Percentiles rank a stretch among this genome's conserved stretches.
These are phyloP conservation scores for Apiospora saccharicola DNA, from an alignment of 2,329 filamentous ascomycete species.

Conservation along the genomic window DNA sequence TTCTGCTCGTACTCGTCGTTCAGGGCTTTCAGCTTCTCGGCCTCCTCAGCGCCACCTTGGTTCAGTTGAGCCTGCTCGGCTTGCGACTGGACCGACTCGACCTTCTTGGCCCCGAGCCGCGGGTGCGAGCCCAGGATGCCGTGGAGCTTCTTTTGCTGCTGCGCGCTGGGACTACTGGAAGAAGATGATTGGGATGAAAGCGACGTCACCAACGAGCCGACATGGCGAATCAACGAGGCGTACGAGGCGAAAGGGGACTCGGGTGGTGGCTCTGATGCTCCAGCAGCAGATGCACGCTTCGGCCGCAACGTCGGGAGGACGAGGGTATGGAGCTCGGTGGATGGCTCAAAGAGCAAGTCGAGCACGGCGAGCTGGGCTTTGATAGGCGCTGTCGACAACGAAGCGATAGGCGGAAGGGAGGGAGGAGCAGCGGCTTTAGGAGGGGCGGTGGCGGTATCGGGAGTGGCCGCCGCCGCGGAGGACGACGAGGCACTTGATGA, in stretches of 20 bases:
- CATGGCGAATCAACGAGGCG: conserved; percentile 69
- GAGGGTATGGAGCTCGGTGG: conserved; percentile 74
- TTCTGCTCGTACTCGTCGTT: conserved; percentile 81
- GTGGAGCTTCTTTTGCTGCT: conserved; percentile 65
- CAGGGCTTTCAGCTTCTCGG: conserved; percentile 63
- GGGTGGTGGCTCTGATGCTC: neutral
- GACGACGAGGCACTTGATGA: conserved; percentile 18
- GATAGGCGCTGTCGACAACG: conserved; percentile 63
- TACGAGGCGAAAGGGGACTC: conserved; percentile 69
- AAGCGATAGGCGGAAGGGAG: conserved; percentile 64
- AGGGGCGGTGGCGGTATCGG: conserved; percentile 15
- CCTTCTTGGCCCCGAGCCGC: conserved; percentile 80
- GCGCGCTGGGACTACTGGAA: conserved; percentile 41
- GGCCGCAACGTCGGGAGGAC: conserved; percentile 70
- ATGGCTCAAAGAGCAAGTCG: conserved; percentile 87
- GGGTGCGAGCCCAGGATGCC: conserved; percentile 83
- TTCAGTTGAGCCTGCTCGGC: conserved; percentile 83
- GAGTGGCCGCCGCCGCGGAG: conserved; percentile 13
- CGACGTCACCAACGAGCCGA: conserved; percentile 68
- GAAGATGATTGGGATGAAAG: conserved; percentile 58
- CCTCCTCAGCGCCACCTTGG: conserved; percentile 57
- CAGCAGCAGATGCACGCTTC: conserved; percentile 73
- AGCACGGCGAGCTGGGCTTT: conserved; percentile 65
- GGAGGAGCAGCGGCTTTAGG: conserved; percentile 27
- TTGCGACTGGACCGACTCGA: conserved; percentile 82